Conservation (phyloP, 345 rosid genomes). For the Combretum micranthum region DNA sequence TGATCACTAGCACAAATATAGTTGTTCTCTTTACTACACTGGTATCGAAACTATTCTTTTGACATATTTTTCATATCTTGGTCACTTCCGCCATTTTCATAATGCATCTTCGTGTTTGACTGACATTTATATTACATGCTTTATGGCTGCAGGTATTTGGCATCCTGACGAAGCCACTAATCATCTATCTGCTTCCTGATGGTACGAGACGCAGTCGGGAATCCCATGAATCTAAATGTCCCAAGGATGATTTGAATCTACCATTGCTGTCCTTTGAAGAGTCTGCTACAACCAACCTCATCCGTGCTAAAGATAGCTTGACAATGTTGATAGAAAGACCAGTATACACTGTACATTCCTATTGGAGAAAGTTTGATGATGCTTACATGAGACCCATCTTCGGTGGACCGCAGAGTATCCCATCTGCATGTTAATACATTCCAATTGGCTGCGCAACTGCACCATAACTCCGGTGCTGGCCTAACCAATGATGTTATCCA, state of each 20-base stretch:
- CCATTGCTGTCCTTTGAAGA: constrained; percentile 68
- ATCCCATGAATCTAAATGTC: constrained; percentile 25
- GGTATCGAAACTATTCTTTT: constrained; percentile 24
- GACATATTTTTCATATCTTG: neutral
- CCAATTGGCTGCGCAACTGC: too few species aligned
- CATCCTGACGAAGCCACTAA: constrained; percentile 75
- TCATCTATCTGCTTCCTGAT: constrained; percentile 46
- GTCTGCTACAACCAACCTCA: constrained; percentile 56
- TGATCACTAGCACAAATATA: constrained; percentile 60
- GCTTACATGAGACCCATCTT: constrained; percentile 83
- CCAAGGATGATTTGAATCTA: constrained; percentile 42
- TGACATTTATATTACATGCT: neutral
- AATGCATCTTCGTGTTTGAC: neutral
- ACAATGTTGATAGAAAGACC: constrained; percentile 73
- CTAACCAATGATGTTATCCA: too few species aligned
- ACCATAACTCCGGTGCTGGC: too few species aligned
- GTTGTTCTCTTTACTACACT: constrained; percentile 70
- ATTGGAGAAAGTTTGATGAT: constrained; percentile 85
- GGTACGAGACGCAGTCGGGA: neutral
- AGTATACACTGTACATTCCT: constrained; percentile 64
- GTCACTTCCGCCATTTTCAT: neutral
- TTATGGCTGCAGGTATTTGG: constrained; percentile 62
- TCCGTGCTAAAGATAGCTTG: constrained; percentile 65
- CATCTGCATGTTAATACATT: constrained; percentile 25
- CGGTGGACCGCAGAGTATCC: constrained; percentile 50